phyloP scores from a whole-genome alignment of 2,329 filamentous ascomycete species.

The Aspergillus hortae region DNA sequence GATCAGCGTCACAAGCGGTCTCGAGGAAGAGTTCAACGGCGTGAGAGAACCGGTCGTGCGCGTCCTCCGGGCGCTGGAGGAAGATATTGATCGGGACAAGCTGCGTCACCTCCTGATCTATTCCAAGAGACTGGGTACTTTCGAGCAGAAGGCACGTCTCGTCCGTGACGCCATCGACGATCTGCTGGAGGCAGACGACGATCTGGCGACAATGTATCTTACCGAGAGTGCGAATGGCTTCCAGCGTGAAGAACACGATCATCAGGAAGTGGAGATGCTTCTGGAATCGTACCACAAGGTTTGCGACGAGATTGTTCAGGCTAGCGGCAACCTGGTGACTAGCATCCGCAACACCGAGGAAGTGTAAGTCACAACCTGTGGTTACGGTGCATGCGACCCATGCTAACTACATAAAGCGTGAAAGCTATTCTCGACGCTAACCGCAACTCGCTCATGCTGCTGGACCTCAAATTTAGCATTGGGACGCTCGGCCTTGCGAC shows the following conservation, averaged over 20 bases:
- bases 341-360: slow-evolving; percentile 98
- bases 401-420: slow-evolving; percentile 54
- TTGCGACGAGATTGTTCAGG: slow-evolving; percentile 95
- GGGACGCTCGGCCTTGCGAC: slow-evolving; percentile 91
- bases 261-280: slow-evolving; percentile 95
- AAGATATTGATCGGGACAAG: slow-evolving; percentile 95
- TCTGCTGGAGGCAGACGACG: slow-evolving; percentile 91
- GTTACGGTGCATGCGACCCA: neutral
- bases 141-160: slow-evolving; percentile 93
- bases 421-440: slow-evolving; percentile 97
- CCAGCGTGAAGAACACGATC: slow-evolving; percentile 73
- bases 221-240: slow-evolving; percentile 79
- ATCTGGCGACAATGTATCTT: slow-evolving; percentile 90
- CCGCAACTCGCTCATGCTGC: slow-evolving; percentile 94
- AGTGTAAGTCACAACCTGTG: slow-evolving; percentile 63
- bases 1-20: slow-evolving; percentile 84
- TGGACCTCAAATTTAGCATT: slow-evolving; percentile 94
- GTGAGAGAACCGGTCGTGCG: slow-evolving; percentile 89
- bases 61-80: slow-evolving; percentile 84
- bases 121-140: slow-evolving; percentile 92
- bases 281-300: slow-evolving; percentile 97
- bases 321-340: slow-evolving; percentile 86
- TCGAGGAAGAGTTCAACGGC: slow-evolving; percentile 92
- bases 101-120: slow-evolving; percentile 85
- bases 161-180: slow-evolving; percentile 95